Base-by-base conservation (phyloP, 768 basidiomycete species). In the Obba rivulosa region DNA sequence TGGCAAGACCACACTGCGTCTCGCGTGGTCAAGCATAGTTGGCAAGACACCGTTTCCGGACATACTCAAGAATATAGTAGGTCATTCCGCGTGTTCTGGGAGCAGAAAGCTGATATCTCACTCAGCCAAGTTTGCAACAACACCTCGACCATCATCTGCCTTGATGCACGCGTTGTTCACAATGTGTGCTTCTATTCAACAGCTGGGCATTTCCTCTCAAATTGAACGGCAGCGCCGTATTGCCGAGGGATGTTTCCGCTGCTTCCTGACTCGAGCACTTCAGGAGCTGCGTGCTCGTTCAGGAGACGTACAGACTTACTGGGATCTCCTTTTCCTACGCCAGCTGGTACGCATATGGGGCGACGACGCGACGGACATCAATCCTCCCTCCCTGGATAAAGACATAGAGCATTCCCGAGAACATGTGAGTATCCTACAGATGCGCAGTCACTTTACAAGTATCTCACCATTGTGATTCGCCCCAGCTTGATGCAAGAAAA, bases 121-220 rank as follows among this genome's bases (percentile, higher is more conserved):
- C 20, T 41, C 18, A 34, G 20, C 31, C 53, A 21, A 10, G 40
- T 22, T 48, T n/a, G n/a, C n/a, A 21, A 25, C 41, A 28, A 51
- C 48, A 35, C 64, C 59, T 39, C 64, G 73, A 8, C 78, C 81
- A 41, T 85, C 85, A 31, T 62, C 77, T 41, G 62, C 67, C 37
- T 69, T 87, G 43, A 67, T 83, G 48, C 70, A 76, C 37, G 76
- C 79, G 16, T 62, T 90, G 44, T 61, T 81, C 39, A 62, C 70
- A 1, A 64, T 90, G 16, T 77, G 77, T 25, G 69, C 71, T 13
- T 72, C 74, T 2, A 64, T 83, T 43, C 77, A 79, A 55, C 70
- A 75, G n/a, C 63, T 88, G 11, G 81, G 80, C 1, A 62, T 77
- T 42, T 66, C 71, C 37, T 65, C 69, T 44, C 64, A 72, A 38